Conservation (phyloP, 2,329 filamentous ascomycete species). For the Sporothrix dimorphospora region DNA sequence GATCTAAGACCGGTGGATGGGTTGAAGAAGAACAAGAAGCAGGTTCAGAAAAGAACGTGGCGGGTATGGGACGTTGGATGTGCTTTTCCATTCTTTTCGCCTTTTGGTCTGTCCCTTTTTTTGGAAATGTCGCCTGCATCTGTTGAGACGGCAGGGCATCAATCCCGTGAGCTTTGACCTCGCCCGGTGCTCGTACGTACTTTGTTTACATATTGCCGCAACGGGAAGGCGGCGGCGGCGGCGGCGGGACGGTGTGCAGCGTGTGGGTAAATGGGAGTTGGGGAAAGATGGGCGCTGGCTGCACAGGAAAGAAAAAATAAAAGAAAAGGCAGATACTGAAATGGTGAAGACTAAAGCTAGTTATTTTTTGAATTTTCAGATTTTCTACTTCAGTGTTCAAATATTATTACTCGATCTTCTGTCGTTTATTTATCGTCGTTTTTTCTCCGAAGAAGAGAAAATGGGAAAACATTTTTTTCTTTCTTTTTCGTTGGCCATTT, state of each 20-base stretch:
- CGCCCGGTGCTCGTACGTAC: neutral
- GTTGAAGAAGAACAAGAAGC: neutral
- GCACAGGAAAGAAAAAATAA: neutral
- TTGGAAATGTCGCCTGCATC: too few relatives aligned
- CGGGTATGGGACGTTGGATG: neutral
- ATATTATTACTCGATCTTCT: too few relatives aligned
- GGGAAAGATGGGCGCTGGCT: neutral
- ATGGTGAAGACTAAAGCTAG: too few relatives aligned
- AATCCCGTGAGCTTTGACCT: conserved; percentile 8
- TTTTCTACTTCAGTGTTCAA: too few relatives aligned
- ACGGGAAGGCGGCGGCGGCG: neutral
- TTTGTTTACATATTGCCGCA: conserved; percentile 20
- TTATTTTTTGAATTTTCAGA: too few relatives aligned
- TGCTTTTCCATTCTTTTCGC: neutral
- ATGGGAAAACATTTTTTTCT: too few relatives aligned
- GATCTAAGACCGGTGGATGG: neutral
- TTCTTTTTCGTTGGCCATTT: too few relatives aligned
- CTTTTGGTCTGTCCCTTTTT: neutral
- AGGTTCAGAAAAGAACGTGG: neutral
- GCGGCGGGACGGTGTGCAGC: neutral
- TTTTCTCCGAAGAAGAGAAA: too few relatives aligned
- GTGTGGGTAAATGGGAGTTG: neutral
- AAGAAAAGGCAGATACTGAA: neutral
- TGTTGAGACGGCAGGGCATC: neutral
- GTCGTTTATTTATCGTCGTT: too few relatives aligned